Conservation (phyloP, 306 rosid species). For the Fragaria nilgerrensis region DNA sequence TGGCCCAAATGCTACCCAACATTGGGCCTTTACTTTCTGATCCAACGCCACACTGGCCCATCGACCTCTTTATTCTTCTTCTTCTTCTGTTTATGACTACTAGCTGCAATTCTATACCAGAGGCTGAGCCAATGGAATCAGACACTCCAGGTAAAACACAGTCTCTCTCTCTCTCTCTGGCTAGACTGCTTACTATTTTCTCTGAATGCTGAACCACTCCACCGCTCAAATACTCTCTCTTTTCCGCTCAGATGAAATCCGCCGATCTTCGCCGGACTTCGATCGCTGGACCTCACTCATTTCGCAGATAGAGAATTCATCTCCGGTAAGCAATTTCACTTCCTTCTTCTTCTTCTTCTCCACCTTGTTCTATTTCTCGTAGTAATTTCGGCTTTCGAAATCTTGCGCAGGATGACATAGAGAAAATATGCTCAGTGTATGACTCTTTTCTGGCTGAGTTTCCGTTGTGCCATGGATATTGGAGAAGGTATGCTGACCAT, state of each 20-base stretch:
- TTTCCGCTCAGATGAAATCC: conserved; percentile 48
- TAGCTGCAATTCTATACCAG: too few relatives aligned
- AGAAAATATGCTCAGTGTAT: conserved; percentile 57
- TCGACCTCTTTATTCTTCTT: too few relatives aligned
- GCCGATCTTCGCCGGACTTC: conserved; percentile 46
- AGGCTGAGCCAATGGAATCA: too few relatives aligned
- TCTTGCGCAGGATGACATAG: conserved; percentile 57
- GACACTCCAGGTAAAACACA: too few relatives aligned
- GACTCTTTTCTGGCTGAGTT: conserved; percentile 69
- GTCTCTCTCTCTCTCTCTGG: background rate
- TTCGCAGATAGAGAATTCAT: conserved; percentile 48
- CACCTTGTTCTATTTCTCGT: background rate
- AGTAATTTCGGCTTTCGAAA: background rate
- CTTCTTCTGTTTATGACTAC: too few relatives aligned
- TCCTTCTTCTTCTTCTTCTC: conserved; percentile 1
- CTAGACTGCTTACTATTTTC: background rate
- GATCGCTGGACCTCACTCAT: conserved; percentile 67
- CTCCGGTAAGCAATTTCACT: conserved; percentile 49
- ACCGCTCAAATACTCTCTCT: background rate
- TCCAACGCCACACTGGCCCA: too few relatives aligned
- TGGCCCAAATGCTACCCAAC: too few relatives aligned
- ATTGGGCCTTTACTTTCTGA: too few relatives aligned
- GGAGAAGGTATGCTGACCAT: conserved; percentile 75
- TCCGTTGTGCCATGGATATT: conserved; percentile 87
- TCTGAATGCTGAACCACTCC: background rate